A percentile compares a stretch with the other conserved stretches of the same genome.
phyloP scores from a whole-genome alignment of 345 rosid species.

The Ceriops tagal region DNA sequence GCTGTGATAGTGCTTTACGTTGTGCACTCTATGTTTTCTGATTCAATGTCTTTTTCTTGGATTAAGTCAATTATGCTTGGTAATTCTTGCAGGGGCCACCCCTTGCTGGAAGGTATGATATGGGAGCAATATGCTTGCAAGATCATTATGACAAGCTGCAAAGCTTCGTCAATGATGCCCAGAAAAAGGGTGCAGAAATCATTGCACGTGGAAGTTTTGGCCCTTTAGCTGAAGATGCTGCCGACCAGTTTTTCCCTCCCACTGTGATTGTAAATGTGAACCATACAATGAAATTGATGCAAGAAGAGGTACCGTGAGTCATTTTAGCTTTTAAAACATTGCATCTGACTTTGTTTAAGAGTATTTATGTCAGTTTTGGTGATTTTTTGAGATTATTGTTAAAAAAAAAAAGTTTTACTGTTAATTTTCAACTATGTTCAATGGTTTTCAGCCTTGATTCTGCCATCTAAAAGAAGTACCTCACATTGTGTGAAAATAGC shows the following conservation, averaged over 20 bases:
- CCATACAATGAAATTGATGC: slow-evolving; percentile 92
- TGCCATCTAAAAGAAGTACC: too few relatives aligned
- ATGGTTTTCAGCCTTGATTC: too few relatives aligned
- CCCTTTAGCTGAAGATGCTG: slow-evolving; percentile 83
- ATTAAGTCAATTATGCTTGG: background rate
- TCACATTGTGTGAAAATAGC: too few relatives aligned
- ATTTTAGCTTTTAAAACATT: background rate
- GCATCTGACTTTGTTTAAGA: background rate
- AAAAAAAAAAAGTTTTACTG: too few relatives aligned
- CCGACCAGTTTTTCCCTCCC: slow-evolving; percentile 94
- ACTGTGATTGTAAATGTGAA: slow-evolving; percentile 76
- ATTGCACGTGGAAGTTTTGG: slow-evolving; percentile 94
- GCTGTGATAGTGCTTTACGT: background rate
- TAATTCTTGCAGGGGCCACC: slow-evolving; percentile 78
- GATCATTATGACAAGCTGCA: slow-evolving; percentile 93
- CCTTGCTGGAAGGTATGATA: slow-evolving; percentile 78
- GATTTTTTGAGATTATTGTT: too few relatives aligned
- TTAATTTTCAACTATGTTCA: too few relatives aligned
- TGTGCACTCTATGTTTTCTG: background rate
- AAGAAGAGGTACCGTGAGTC: slow-evolving; percentile 70
- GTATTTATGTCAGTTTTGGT: background rate
- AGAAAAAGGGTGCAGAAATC: slow-evolving; percentile 88
- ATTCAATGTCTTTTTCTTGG: background rate
- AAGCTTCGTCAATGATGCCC: slow-evolving; percentile 75
- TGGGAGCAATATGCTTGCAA: slow-evolving; percentile 97